These are phyloP conservation scores for Aureobasidium vineae DNA, from an alignment of 2,329 filamentous ascomycete species.

Conservation along the genomic window DNA sequence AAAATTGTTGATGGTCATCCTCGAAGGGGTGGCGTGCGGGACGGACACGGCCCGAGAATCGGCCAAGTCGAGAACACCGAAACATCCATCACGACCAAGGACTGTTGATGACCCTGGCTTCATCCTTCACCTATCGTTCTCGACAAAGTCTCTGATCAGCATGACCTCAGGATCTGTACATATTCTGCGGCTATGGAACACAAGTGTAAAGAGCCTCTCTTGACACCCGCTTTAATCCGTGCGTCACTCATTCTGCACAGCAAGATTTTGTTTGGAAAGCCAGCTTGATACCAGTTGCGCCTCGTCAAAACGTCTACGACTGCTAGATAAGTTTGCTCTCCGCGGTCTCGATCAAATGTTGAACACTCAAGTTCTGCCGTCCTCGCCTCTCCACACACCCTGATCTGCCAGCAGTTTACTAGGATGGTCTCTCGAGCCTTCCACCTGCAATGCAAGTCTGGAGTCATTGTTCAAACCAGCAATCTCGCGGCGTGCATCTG, in stretches of 20 bases:
- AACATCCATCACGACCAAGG: neutral
- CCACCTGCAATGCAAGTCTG: constrained; percentile 34
- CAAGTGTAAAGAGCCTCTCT: neutral
- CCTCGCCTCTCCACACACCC: constrained; percentile 6
- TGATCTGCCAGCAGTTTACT: constrained; percentile 9
- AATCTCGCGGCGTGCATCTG: constrained; percentile 18
- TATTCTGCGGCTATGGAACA: too few relatives aligned
- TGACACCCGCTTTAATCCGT: too few relatives aligned
- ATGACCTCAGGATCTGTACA: too few relatives aligned
- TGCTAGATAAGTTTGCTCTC: neutral
- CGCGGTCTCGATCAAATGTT: neutral
- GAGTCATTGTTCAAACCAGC: constrained; percentile 36
- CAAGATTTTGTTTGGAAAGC: neutral
- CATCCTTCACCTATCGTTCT: neutral
- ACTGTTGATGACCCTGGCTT: neutral
- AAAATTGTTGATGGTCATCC: neutral
- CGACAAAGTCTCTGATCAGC: neutral
- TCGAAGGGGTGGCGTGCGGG: neutral
- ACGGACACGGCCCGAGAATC: neutral
- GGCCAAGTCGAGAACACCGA: neutral
- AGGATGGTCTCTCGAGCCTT: constrained; percentile 32
- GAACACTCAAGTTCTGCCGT: neutral
- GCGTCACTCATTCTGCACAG: too few relatives aligned
- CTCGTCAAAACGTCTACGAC: neutral
- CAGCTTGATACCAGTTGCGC: neutral